Evolutionary conservation across 2,329 filamentous ascomycete species (phyloP), one percentile per base, ranked within the genome.

Genomic region (Pestalotiopsis sp.): DNA sequence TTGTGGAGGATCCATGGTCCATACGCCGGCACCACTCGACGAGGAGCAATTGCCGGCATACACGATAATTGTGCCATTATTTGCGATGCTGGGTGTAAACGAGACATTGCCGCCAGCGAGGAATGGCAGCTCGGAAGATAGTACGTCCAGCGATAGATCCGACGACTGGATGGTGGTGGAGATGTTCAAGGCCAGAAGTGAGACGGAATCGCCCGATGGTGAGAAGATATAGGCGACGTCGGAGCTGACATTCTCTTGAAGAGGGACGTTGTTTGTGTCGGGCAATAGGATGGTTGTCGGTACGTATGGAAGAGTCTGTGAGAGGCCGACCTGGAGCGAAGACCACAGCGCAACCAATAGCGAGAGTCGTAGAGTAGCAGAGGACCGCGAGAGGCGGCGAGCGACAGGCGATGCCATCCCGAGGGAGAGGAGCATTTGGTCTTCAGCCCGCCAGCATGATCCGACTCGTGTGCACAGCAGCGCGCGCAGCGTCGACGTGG

Each of bases 21-120:
- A 97, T 67, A 97, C 76, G 41, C 86, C 79, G 13, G 88, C 85
- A 49, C 80, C 81, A 3, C 81, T 82, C 2, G 85, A 81, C 38
- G 82, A 80, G 0, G 86, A 81, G 76, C 95, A 98, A 71, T 91
- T 85, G 2, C 95, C 95, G 0, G 91, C 85, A 68, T 94, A 92
- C 1, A 96, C 90, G 2, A 90, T 87, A 36, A 98, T 86, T 12
- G 90, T 88, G 17, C 93, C 93, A 75, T 88, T 85, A 58, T 86
- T 82, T 61, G 92, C 88, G 39, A 94, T 84, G 0, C 90, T 84
- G 0, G 94, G 89, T 6, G 90, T 85, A 75, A 94, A 96, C 0
- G 92, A 84, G 12, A 84, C 85, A 4, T 81, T 82, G 49, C 80
- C 80, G 38, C 82, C 80, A 41, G 81, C 73, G 13, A 92, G 79